Evolutionary conservation across 169 alveolate genomes (phyloP), one percentile per base, ranked within the genome.

Genomic region (Plasmodium vinckei): DNA sequence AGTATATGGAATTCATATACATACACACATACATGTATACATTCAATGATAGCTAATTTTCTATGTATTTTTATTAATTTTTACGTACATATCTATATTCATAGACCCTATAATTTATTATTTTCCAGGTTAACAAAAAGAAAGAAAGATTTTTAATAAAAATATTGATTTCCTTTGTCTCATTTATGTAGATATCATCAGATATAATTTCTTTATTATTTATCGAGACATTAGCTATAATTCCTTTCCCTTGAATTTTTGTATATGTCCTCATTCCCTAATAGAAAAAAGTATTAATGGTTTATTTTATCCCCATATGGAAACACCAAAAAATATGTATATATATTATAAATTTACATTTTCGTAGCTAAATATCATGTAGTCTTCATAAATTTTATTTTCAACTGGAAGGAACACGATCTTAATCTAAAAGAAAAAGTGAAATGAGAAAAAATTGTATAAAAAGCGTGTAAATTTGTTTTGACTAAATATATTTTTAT

Each of bases 251-350:
- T 53, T 42, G 42, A 27, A 77, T 77, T 63, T 77, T 77, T 44
- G 88, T 77, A 53, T 77, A 44, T 12, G 88, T 77, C 42, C 77
- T 77, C 47, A 77, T 25, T 44, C 88, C 88, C 88, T 77, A 25
- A 44, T 39, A 64, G 65, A 77, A 27, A 49, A 77, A 19, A 15
- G 59, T 51, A 15, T 51, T 51, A 12, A 51, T 6, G 23, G 6
- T 51, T 51, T 10, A 51, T 13, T 15, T 75, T 49, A 13, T 17
- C 10, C 13, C 10, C 25, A 57, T 57, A 57, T 57, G 27, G 0
- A 23, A n/a, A 17, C 65, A 46, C 17, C 39, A 47, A 15, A 44
- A 19, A 7, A 33, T 63, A 25, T 21, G 25, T n/a, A 21, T 63
- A 33, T 63, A 39, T 64, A 64, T n/a, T 75, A 44, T 47, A 13